Percentiles rank a stretch among this genome's conserved stretches.
Evolutionary conservation across 208 protist genomes (phyloP).

Genomic region (Angomonas ambiguus): DNA sequence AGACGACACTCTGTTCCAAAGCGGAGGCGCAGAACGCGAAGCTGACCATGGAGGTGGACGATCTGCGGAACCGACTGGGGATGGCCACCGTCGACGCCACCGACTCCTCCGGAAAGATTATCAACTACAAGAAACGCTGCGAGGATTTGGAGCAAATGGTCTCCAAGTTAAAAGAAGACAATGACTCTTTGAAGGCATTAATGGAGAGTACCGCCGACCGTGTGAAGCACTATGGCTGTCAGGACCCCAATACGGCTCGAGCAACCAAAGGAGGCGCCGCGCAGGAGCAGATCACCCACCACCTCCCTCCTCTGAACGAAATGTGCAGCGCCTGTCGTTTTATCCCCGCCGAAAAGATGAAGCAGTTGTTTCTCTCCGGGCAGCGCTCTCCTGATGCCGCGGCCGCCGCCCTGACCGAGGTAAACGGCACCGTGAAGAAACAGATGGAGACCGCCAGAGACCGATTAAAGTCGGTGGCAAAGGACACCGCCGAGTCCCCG

Average conservation of each 20-base stretch:
- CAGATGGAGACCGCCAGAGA: background rate
- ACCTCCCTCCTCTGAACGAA: background rate
- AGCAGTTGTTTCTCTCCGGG: background rate
- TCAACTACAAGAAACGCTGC: constrained; percentile 39
- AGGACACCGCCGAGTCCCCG: background rate
- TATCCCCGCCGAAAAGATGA: background rate
- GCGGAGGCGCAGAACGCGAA: constrained; percentile 13
- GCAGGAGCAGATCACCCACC: background rate
- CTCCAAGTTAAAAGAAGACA: constrained; percentile 26
- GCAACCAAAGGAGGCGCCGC: background rate
- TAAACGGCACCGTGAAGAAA: background rate
- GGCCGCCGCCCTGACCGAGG: background rate
- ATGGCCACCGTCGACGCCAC: constrained; percentile 23
- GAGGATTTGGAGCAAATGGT: constrained; percentile 22
- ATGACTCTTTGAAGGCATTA: constrained; percentile 21
- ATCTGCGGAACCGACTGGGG: constrained; percentile 40
- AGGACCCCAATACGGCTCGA: background rate
- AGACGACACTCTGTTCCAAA: constrained; percentile 16
- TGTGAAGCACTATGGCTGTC: background rate
- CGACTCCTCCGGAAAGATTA: constrained; percentile 20
- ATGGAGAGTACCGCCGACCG: constrained; percentile 16
- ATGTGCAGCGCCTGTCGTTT: background rate
- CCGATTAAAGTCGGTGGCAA: background rate
- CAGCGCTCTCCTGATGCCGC: background rate
- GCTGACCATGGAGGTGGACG: constrained; percentile 27